A percentile compares a stretch with the other conserved stretches of the same genome.
Conservation (phyloP, 1,284 basidiomycete species). For the Cryptococcus deneoformans region DNA sequence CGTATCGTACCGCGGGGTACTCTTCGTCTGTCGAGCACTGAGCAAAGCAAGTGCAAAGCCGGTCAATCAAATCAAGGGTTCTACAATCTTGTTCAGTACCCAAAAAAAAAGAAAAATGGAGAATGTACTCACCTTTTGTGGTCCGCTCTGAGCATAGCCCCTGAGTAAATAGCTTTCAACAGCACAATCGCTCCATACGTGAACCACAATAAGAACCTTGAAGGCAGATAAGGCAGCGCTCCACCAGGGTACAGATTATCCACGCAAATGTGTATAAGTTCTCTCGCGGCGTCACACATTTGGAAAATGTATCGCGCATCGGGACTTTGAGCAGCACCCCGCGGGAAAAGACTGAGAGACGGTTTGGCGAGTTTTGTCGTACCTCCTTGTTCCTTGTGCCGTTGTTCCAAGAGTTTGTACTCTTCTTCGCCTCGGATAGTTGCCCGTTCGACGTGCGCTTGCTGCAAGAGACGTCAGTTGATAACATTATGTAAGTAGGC, state of each 20-base stretch:
- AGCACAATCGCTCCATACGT: constrained; percentile 47
- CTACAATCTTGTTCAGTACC: constrained; percentile 11
- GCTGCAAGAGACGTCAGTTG: constrained; percentile 22
- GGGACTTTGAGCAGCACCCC: constrained; percentile 43
- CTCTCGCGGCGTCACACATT: constrained; percentile 44
- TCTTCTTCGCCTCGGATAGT: constrained; percentile 43
- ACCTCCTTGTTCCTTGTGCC: constrained; percentile 13
- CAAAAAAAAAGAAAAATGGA: background rate
- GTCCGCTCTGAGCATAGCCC: constrained; percentile 47
- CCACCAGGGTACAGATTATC: constrained; percentile 45
- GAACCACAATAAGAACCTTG: constrained; percentile 47
- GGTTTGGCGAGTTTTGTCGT: constrained; percentile 18
- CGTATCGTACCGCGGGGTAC: constrained; percentile 45
- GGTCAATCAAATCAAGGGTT: constrained; percentile 40
- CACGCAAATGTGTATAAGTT: constrained; percentile 47
- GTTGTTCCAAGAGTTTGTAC: constrained; percentile 17
- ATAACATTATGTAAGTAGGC: background rate
- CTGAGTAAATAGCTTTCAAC: constrained; percentile 47
- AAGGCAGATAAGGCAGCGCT: constrained; percentile 45
- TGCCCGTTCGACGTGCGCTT: constrained; percentile 50
- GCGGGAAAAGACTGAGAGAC: constrained; percentile 40
- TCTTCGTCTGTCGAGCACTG: constrained; percentile 38
- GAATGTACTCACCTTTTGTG: constrained; percentile 35
- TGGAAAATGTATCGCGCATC: constrained; percentile 49
- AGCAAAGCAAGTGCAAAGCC: constrained; percentile 36